Base-by-base conservation (phyloP, 129 eudicot genomes). In the Lonicera japonica region DNA sequence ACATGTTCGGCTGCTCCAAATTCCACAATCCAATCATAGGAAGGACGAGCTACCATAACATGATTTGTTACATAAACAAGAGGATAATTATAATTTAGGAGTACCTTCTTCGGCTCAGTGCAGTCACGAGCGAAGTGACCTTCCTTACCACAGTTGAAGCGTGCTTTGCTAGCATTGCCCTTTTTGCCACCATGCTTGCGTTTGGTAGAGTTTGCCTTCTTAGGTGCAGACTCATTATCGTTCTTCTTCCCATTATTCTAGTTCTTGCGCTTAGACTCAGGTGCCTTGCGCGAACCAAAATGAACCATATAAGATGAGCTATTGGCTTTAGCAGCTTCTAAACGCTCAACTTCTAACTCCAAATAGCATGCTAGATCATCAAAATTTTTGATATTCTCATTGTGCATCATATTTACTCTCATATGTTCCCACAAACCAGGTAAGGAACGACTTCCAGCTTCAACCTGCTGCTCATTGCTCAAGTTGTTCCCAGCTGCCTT, bases 21-120 rank as follows among this genome's bases (percentile, higher is more conserved):
- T 19, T 69, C 73, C 53, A 70, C 61, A 60, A 60, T 70, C 67
- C 68, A 70, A n/a, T 29, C 11, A 70, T 50, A 53, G 36, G 11
- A 7, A 61, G 75, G 34, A 18, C 60, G 16, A 70, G 41, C 14
- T 10, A 60, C 21, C 5, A 70, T 12, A 5, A 23, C 46, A 46
- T 10, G 21, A 40, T 21, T 29, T 5, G 55, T n/a, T 38, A 66
- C 63, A 66, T 21, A 54, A 20, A 11, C 14, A 36, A 17, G 0
- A 39, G 10, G 7, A 7, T 20, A 64, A 46, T 9, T 4, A 43
- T 53, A n/a, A 61, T 21, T 29, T 18, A 4, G 0, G 40, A 13
- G 43, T 57, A 40, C 57, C 58, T 21, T 40, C 56, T 56, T 45
- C 6, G 64, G 45, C 65, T 43, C 57, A 56, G 25, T 22, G 56